Evolutionary conservation across 2,329 filamentous ascomycete genomes (phyloP).

Genomic region (Emergomyces orientalis): DNA sequence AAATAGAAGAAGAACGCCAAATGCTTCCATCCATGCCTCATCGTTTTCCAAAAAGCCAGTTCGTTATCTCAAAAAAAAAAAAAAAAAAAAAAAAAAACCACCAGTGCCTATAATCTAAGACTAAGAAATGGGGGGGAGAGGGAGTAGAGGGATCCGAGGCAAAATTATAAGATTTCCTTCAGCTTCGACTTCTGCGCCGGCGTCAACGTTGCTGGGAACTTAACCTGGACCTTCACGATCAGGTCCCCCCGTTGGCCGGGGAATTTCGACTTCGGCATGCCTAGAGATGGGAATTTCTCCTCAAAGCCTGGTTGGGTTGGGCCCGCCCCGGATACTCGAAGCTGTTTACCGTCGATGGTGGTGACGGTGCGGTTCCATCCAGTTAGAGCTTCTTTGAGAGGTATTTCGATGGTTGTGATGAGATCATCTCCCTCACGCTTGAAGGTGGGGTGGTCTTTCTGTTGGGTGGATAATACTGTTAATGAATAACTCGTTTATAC

Average conservation of each 20-base stretch:
- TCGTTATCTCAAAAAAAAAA: background rate
- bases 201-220: constrained; percentile 74
- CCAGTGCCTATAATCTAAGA: background rate
- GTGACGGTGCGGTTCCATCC: constrained; percentile 87
- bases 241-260: constrained; percentile 77
- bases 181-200: constrained; percentile 68
- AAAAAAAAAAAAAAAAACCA: background rate
- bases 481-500: background rate
- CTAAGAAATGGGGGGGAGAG: background rate
- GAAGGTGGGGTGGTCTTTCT: constrained; percentile 83
- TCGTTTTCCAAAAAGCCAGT: background rate
- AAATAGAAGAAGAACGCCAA: background rate
- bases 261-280: constrained; percentile 93
- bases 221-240: constrained; percentile 81
- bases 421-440: constrained; percentile 84
- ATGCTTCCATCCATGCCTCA: background rate
- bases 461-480: constrained; percentile 34
- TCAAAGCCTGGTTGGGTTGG: constrained; percentile 77
- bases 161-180: constrained; percentile 59
- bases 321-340: constrained; percentile 68
- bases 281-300: constrained; percentile 73
- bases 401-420: constrained; percentile 65
- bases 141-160: background rate
- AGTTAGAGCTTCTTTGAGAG: constrained; percentile 86
- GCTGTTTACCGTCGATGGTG: constrained; percentile 84